Evolutionary conservation across 2,329 filamentous ascomycete species (phyloP), one percentile per base, ranked within the genome.

Genomic region (Cercospora janseana): DNA sequence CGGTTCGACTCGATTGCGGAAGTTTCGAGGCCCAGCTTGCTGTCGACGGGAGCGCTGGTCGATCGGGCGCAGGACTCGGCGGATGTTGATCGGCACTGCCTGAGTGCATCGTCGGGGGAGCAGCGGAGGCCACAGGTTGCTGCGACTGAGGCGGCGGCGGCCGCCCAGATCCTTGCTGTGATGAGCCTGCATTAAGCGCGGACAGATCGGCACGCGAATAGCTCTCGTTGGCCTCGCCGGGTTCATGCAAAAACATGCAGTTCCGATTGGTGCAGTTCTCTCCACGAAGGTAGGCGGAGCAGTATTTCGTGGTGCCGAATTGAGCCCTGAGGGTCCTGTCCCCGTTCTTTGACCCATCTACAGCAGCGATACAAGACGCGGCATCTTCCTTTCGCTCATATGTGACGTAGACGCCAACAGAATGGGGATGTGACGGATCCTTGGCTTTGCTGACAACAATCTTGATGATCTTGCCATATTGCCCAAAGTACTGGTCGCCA

Each of bases 381-480:
- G 93, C 93, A 70, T 97, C 93, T 58, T 89, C 83, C 67, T 95
- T 95, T 57, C 82, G 85, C 60, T 93, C 87, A 68, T 96, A 98
- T 0, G 93, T 98, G n/a, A 98, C 93, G 66, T 98, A 98, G 43
- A 98, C 92, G 38, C 93, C 93, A 4, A 98, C 85, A 0, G 91
- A 94, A 62, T 93, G 87, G 59, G 89, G 87, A 47, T 78, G 76
- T 49, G 79, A 75, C 26, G 78, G 75, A 56, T 92, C 88, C 70
- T 95, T 95, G 31, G 90, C 83, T 69, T 95, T 96, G 76, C 91
- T 97, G 59, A 98, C 95, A 47, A 95, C 95, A 49, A 98, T 97
- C 71, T 98, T 98, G 66, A 95, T 87, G 61, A 98, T 98, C 66
- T 92, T 93, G 61, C 93, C 93, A 67, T 98, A 98, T 70, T 98